phyloP scores from a whole-genome alignment of 352 stramenopile species.

The Phytophthora fragariae region DNA sequence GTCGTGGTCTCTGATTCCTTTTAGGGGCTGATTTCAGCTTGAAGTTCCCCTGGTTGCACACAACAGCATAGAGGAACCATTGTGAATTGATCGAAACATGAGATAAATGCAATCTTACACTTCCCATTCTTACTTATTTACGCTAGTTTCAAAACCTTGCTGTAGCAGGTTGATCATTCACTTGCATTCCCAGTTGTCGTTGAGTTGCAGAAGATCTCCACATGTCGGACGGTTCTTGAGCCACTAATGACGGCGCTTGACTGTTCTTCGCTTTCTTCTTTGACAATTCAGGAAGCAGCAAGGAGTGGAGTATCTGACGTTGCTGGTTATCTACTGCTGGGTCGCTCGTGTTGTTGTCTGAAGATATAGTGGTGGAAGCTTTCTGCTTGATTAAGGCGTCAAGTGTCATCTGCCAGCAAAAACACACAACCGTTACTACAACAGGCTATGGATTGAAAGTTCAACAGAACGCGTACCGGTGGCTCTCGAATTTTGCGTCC shows the following conservation, averaged over 20 bases:
- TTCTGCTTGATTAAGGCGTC: slow-evolving; percentile 58
- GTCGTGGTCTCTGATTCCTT: background rate
- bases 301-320: slow-evolving; percentile 19
- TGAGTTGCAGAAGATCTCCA: slow-evolving; percentile 35
- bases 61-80: too few relatives aligned
- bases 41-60: slow-evolving; percentile 8
- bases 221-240: slow-evolving; percentile 37
- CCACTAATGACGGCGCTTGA: background rate
- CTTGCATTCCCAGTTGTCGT: background rate
- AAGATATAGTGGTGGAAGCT: background rate
- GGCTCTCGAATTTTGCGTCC: slow-evolving; percentile 41
- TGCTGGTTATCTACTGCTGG: slow-evolving; percentile 23
- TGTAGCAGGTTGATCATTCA: slow-evolving; percentile 24
- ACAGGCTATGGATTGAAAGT: background rate
- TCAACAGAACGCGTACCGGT: slow-evolving; percentile 35
- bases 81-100: too few relatives aligned
- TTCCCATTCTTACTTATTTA: background rate
- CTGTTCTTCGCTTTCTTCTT: slow-evolving; percentile 11
- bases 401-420: slow-evolving; percentile 49
- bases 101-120: too few relatives aligned
- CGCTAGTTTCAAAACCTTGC: slow-evolving; percentile 37
- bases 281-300: slow-evolving; percentile 29
- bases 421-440: background rate
- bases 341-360: slow-evolving; percentile 21
- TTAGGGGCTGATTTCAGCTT: slow-evolving; percentile 23